Conservation (phyloP, 805 yeast species). For the Suhomyces prunicola region DNA sequence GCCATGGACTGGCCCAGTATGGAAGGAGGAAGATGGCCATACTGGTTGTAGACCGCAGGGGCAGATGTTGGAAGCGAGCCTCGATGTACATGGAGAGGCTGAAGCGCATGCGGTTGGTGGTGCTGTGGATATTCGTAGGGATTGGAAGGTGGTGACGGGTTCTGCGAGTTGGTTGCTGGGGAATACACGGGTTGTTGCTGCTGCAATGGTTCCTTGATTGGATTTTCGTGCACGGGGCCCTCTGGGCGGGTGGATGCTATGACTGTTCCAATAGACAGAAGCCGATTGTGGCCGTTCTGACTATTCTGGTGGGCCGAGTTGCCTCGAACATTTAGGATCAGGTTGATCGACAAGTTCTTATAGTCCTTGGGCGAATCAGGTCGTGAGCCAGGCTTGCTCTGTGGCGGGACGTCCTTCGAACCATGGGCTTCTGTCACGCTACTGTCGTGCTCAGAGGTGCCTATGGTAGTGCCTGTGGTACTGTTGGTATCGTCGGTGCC, state of each 20-base stretch:
- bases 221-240: neutral
- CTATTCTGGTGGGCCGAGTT: neutral
- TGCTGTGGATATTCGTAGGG: neutral
- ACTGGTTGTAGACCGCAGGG: neutral
- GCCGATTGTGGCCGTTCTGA: neutral
- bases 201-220: neutral
- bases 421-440: neutral
- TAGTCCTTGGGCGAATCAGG: conserved; percentile 7
- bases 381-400: neutral
- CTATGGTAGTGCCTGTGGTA: neutral
- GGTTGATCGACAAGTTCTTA: conserved; percentile 9
- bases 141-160: neutral
- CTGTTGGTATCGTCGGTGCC: neutral
- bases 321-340: conserved; percentile 6
- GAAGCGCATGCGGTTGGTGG: neutral
- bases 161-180: neutral
- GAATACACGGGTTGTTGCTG: neutral
- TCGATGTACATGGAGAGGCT: neutral
- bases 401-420: neutral
- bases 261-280: neutral
- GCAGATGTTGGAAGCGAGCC: neutral
- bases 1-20: neutral
- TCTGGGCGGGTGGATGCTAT: neutral
- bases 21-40: neutral
- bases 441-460: neutral